Evolutionary conservation across 1,284 basidiomycete species (phyloP).

Genomic region (Coniophora puteana): DNA sequence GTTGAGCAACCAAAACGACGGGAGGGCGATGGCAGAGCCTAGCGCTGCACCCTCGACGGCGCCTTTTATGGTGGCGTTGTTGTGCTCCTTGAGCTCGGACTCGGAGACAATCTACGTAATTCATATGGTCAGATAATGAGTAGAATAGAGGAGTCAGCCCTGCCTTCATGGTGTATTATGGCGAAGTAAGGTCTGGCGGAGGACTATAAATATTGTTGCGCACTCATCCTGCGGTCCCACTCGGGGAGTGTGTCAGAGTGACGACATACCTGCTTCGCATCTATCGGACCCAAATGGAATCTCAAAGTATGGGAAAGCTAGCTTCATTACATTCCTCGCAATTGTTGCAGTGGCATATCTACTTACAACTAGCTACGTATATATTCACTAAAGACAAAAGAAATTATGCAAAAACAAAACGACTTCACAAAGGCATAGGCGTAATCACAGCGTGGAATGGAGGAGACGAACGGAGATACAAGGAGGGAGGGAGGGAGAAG

Average conservation of each 20-base stretch:
- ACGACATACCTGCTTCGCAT: no score
- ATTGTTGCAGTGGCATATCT: neutral
- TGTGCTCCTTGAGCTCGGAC: slow-evolving; percentile 48
- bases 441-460: no score
- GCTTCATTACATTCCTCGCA: neutral
- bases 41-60: slow-evolving; percentile 59
- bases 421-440: no score
- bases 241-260: slow-evolving; percentile 1
- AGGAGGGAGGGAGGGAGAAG: no score
- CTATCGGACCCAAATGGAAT: no score
- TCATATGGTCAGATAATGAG: neutral
- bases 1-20: slow-evolving; percentile 58
- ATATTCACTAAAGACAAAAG: no score
- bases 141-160: neutral
- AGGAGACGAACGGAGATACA: no score
- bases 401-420: no score
- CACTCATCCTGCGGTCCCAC: neutral
- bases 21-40: slow-evolving; percentile 49
- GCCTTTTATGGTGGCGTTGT: slow-evolving; percentile 53
- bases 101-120: slow-evolving; percentile 35
- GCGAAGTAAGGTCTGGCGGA: neutral
- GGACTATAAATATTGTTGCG: neutral
- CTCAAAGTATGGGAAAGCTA: no score
- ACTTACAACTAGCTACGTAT: slow-evolving; percentile 4
- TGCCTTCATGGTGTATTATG: slow-evolving; percentile 19